phyloP scores from a whole-genome alignment of 106 monocot genomes.

The Dioscorea zingiberensis region DNA sequence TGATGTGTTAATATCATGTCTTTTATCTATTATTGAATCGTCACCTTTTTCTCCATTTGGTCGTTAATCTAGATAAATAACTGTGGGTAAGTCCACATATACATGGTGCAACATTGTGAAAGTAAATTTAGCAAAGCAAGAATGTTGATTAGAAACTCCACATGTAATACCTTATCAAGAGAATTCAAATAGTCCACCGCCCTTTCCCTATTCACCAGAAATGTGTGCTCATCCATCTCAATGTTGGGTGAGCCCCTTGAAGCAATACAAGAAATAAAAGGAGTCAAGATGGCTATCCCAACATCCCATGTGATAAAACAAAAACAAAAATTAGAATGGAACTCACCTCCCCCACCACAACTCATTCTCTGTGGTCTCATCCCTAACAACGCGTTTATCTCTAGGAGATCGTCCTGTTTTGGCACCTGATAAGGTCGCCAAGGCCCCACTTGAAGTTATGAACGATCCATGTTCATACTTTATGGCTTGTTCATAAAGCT shows the following conservation, averaged over 20 bases:
- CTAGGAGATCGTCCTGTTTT: constrained; percentile 92
- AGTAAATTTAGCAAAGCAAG: too few relatives aligned
- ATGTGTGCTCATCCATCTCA: constrained; percentile 99
- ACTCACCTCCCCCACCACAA: constrained; percentile 99
- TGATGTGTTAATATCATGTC: too few relatives aligned
- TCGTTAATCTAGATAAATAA: too few relatives aligned
- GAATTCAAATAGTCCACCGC: constrained; percentile 98
- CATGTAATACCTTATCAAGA: constrained; percentile 81
- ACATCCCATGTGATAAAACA: too few relatives aligned
- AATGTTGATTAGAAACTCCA: too few relatives aligned
- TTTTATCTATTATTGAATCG: too few relatives aligned
- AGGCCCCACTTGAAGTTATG: constrained; percentile 74
- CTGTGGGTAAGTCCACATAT: too few relatives aligned
- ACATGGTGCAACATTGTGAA: too few relatives aligned
- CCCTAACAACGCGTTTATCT: constrained; percentile 87
- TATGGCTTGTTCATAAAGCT: constrained; percentile 96
- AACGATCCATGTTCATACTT: constrained; percentile 91
- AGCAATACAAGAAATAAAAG: background rate
- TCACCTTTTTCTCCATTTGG: too few relatives aligned
- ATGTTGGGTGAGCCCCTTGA: constrained; percentile 96
- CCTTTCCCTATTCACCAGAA: constrained; percentile 91
- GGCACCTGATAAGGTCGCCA: constrained; percentile 90
- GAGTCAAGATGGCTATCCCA: background rate
- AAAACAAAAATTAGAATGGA: background rate
- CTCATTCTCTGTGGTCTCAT: constrained; percentile 63